Conservation (phyloP, 129 eudicot species). For the Artemisia argyi region DNA sequence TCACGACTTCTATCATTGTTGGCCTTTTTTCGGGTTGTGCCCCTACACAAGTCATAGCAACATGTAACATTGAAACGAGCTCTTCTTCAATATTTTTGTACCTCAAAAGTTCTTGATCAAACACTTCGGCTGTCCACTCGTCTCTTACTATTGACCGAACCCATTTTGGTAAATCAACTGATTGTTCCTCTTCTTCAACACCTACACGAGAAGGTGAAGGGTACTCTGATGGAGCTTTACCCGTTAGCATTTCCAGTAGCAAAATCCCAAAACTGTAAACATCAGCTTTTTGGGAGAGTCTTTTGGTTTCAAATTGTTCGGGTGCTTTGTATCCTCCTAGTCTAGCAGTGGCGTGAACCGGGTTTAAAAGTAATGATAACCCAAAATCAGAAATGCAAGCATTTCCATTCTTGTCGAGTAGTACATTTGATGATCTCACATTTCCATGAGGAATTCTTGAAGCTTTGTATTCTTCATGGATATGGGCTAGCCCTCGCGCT, state of each 20-base stretch:
- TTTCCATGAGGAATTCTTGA: conserved; percentile 96
- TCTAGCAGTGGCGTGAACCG: conserved; percentile 85
- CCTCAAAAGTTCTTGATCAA: conserved; percentile 85
- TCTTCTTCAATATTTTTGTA: conserved; percentile 97
- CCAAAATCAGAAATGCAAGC: conserved; percentile 97
- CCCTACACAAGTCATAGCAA: conserved; percentile 89
- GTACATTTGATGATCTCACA: conserved; percentile 74
- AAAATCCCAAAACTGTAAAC: conserved; percentile 86
- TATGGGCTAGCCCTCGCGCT: conserved; percentile 84
- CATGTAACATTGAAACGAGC: conserved; percentile 84
- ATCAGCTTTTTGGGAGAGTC: conserved; percentile 88
- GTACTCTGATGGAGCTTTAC: too few relatives aligned
- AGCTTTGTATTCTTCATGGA: conserved; percentile 64
- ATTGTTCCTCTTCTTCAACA: too few relatives aligned
- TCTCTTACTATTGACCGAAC: too few relatives aligned
- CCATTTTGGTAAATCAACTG: too few relatives aligned
- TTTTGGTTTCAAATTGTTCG: conserved; percentile 73
- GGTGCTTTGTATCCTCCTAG: conserved; percentile 95
- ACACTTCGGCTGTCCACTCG: too few relatives aligned
- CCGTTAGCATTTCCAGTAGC: conserved; percentile 78
- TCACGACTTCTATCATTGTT: conserved; percentile 73
- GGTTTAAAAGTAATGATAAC: conserved; percentile 74
- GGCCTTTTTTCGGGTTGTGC: conserved; percentile 87
- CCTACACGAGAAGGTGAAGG: too few relatives aligned
- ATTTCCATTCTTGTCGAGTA: conserved; percentile 82